These are phyloP conservation scores for Pseudocercospora eumusae DNA, from an alignment of 2,329 filamentous ascomycete species.

Conservation along the genomic window DNA sequence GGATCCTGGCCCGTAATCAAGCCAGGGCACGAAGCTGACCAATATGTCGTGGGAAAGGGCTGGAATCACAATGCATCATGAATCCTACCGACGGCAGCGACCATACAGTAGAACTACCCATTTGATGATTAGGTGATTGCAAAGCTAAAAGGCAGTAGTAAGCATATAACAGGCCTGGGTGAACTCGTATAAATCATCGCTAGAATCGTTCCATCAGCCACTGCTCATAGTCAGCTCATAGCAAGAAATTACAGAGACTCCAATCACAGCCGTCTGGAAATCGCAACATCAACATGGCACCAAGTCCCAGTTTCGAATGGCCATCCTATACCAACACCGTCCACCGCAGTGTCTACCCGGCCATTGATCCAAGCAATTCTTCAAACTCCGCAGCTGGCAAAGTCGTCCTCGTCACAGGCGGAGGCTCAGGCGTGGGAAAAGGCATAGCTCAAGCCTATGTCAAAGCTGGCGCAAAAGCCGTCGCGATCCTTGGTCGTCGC, in stretches of 20 bases:
- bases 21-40: neutral
- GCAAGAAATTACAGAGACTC: neutral
- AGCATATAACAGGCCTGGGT: neutral
- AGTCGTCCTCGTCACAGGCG: conserved; percentile 16
- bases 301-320: conserved; percentile 9
- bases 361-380: conserved; percentile 6
- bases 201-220: neutral
- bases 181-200: neutral
- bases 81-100: neutral
- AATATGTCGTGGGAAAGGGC: neutral
- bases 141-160: neutral
- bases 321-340: conserved; percentile 10
- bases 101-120: neutral
- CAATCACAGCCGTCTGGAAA: neutral
- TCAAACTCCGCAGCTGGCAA: conserved; percentile 12
- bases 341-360: conserved; percentile 9
- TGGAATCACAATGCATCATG: neutral
- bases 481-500: conserved; percentile 22
- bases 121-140: neutral
- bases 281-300: neutral
- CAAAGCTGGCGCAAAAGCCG: conserved; percentile 21
- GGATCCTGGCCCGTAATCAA: neutral
- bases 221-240: neutral
- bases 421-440: conserved; percentile 19
- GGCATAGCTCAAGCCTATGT: conserved; percentile 22